Evolutionary conservation across 2,329 filamentous ascomycete genomes (phyloP), one percentile per base, ranked within the genome.

Genomic region (Monilinia aucupariae): DNA sequence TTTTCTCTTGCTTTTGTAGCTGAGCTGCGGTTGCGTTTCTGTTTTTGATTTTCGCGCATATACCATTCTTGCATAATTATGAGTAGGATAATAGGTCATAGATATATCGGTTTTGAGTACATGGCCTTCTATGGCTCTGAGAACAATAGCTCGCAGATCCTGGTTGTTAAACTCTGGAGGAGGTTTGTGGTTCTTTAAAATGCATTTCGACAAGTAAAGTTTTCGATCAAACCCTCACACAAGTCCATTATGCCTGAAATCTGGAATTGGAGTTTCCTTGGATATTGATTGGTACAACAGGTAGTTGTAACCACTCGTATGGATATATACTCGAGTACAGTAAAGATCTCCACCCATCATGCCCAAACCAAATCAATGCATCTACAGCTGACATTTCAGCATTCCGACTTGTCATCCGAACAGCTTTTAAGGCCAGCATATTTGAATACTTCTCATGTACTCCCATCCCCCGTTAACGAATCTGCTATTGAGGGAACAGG

Each of bases 51-150:
- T 47, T 17, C 34, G 30, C 27, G 58, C 41, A 37, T 60, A 60
- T 60, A 60, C 48, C 58, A 52, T 60, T 52, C 58, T 41, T 41
- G 25, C 37, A 41, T 45, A n/a, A 52, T 52, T 5, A 25, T 43
- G 10, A 30, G 13, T 43, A 41, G 32, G 47, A 15, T 52, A 22
- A 10, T 45, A 51, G 34, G 25, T n/a, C 39, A 39, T 25, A 53
- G 17, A 22, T 53, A 15, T 55, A 32, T 27, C 8, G 30, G 48
- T 20, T 10, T 50, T 32, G 20, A 45, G 13, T 30, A 43, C 20
- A 45, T 56, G 1, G n/a, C n/a, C 20, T 22, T 43, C 41, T 43
- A 43, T 43, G 41, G 8, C 20, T 20, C 15, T 43, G n/a, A n/a
- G 41, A 43, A 43, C 41, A n/a, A 43, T 20, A 20, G 20, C 4